Percentiles rank a stretch among this genome's conserved stretches.
Conservation (phyloP, 2,329 filamentous ascomycete genomes). For the Claviceps cyperi region DNA sequence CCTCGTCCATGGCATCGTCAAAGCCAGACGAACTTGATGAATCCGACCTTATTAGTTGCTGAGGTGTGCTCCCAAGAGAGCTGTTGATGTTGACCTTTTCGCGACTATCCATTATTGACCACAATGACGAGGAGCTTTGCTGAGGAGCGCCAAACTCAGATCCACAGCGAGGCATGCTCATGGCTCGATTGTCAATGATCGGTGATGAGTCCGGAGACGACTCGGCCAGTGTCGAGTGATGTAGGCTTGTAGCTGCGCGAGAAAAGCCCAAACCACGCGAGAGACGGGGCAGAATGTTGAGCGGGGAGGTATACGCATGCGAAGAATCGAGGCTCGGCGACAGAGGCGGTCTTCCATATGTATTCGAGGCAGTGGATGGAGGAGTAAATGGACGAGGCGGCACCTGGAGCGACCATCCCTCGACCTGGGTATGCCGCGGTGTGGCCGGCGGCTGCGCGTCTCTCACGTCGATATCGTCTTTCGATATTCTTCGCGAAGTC, state of each 20-base stretch:
- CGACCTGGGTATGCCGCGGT: conserved; percentile 53
- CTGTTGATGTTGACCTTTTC: conserved; percentile 63
- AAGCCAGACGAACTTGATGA: conserved; percentile 61
- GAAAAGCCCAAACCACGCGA: conserved; percentile 90
- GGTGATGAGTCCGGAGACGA: conserved; percentile 85
- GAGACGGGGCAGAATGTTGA: conserved; percentile 74
- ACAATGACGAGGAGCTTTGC: conserved; percentile 57
- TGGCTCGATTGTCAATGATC: conserved; percentile 53
- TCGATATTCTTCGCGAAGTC: conserved; percentile 40
- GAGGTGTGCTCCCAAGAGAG: conserved; percentile 53
- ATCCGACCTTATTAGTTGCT: conserved; percentile 56
- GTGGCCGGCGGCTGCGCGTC: conserved; percentile 43
- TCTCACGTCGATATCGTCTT: conserved; percentile 49
- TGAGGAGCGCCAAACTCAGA: conserved; percentile 35
- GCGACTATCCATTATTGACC: conserved; percentile 54
- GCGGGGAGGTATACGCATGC: conserved; percentile 74
- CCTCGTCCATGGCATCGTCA: conserved; percentile 56
- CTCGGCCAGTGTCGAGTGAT: conserved; percentile 88
- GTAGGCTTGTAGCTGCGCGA: conserved; percentile 80
- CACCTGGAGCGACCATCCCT: conserved; percentile 37
- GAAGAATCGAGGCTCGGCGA: conserved; percentile 78
- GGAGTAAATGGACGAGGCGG: conserved; percentile 22
- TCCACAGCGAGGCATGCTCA: conserved; percentile 45
- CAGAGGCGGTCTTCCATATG: conserved; percentile 47
- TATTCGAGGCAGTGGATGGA: conserved; percentile 20